Evolutionary conservation across 1,284 basidiomycete genomes (phyloP).

Genomic region (Agaricales sp.): DNA sequence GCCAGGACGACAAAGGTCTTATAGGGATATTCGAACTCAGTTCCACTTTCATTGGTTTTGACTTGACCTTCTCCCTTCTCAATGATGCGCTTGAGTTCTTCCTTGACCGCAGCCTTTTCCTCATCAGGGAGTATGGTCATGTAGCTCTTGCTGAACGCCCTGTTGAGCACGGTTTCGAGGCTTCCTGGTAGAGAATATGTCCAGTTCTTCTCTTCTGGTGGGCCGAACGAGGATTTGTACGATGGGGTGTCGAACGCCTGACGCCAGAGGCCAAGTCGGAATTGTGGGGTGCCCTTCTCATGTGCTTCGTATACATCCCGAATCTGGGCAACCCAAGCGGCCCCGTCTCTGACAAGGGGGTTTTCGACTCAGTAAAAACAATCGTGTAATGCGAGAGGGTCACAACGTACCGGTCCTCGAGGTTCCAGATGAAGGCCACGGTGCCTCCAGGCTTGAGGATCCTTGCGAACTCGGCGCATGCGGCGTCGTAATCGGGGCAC

Average conservation of each 20-base stretch:
- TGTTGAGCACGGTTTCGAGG: slow-evolving; percentile 40
- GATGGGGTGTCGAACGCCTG: slow-evolving; percentile 44
- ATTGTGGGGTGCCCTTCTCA: slow-evolving; percentile 63
- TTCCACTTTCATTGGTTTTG: slow-evolving; percentile 34
- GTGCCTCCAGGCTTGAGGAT: slow-evolving; percentile 59
- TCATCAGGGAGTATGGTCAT: slow-evolving; percentile 46
- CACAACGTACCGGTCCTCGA: slow-evolving; percentile 55
- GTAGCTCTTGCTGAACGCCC: slow-evolving; percentile 68
- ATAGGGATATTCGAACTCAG: slow-evolving; percentile 39
- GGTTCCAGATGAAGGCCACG: slow-evolving; percentile 68
- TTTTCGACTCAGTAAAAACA: background rate
- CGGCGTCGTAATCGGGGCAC: slow-evolving; percentile 63
- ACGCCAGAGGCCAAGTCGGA: slow-evolving; percentile 62
- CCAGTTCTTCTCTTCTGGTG: slow-evolving; percentile 45
- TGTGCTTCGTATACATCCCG: slow-evolving; percentile 56
- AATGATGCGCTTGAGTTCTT: slow-evolving; percentile 40
- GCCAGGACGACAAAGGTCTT: slow-evolving; percentile 29
- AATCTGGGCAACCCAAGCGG: slow-evolving; percentile 59
- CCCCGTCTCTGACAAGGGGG: slow-evolving; percentile 33
- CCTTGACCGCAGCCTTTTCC: slow-evolving; percentile 38
- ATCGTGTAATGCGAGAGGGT: background rate
- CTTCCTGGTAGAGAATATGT: slow-evolving; percentile 36
- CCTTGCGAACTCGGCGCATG: slow-evolving; percentile 56
- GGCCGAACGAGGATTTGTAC: slow-evolving; percentile 43
- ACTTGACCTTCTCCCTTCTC: slow-evolving; percentile 27